Base-by-base conservation (phyloP, 2,329 filamentous ascomycete genomes). In the Claviceps sp. region DNA sequence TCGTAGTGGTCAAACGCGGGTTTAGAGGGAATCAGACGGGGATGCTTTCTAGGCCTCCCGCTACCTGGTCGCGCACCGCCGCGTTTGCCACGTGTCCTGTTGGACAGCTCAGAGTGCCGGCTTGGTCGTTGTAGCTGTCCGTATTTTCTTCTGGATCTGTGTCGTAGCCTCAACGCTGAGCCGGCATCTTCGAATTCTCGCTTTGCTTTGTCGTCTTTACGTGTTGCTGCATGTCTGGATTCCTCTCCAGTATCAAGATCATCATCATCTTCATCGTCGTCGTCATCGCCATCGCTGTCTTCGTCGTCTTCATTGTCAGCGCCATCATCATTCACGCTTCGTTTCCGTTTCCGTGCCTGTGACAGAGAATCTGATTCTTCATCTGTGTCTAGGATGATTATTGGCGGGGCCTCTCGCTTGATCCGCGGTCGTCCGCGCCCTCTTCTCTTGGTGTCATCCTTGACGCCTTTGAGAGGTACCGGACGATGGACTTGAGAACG, bases 21-120 rank as follows among this genome's bases (percentile, higher is more conserved):
- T 36, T 57, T 54, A 24, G 54, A 50, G 13, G 54, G 51, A n/a
- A 46, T 45, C 34, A 55, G 56, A 36, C 63, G 62, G 36, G 65
- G 66, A 41, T 69, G 65, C 57, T 69, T 69, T 58, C 67, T 66
- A 60, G 67, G 67, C 46, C 67, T 61, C 30, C 67, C 67, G 53
- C 67, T 69, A 11, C 67, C 67, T 5, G 67, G 67, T 46, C 67
- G 61, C 34, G 67, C 67, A 7, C 67, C 67, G 36, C 67, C 67
- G 42, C 67, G 62, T 54, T 69, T 69, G 38, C 67, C 66, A 24
- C 63, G 57, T 26, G 61, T 58, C 56, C 67, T 68, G n/a, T 67
- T 68, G 14, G 57, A 57, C 46, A 59, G 58, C 59, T 52, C 55
- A 52, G 49, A 43, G 26, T 51, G 34, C 30, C 30, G 30, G 30